Evolutionary conservation across 768 basidiomycete species (phyloP), one percentile per base, ranked within the genome.

Genomic region (Paxillus rubicundulus): DNA sequence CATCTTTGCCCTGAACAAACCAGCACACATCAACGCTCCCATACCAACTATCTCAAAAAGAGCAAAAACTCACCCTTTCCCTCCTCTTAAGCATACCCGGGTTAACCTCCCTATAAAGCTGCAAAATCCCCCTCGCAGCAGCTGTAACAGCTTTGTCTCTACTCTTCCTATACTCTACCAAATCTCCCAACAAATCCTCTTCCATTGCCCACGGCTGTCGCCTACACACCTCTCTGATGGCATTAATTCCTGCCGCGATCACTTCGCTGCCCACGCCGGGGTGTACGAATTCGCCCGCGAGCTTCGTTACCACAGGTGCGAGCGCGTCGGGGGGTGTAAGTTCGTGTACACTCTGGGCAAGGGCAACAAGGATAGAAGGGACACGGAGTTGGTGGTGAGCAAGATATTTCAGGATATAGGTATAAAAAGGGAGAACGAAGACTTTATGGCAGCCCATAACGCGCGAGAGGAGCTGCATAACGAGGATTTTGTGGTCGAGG

Each of bases 131-230:
- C 24, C 97, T 77, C 3, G 92, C 86, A 41, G 90, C 93, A n/a
- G 90, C 83, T 7, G 87, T 86, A 39, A 97, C 93, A 1, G 87
- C 81, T 74, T 98, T 98, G 70, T 98, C 97, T 61, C 86, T 83
- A 61, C 92, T 95, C 75, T 97, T 98, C 65, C 86, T 79, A 69
- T 99, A 99, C 70, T 93, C 95, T 47, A 98, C 82, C 56, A 99
- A 70, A 71, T 99, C 97, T 3, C 88, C 85, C 5, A 99, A 75
- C 21, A 98, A 70, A 62, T 98, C 96, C 59, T 92, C 92, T 59
- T 96, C 92, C 88, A 99, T 98, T 49, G 89, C 85, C 92, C 93
- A 95, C 4, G 96, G 92, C 66, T 99, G 97, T 36, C 96, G 72
- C 30, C 89, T 71, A 68, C 93, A 97, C n/a, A 99, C 82, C 68